Base-by-base conservation (phyloP, 2,329 filamentous ascomycete species). In the Biscogniauxia mediterranea region DNA sequence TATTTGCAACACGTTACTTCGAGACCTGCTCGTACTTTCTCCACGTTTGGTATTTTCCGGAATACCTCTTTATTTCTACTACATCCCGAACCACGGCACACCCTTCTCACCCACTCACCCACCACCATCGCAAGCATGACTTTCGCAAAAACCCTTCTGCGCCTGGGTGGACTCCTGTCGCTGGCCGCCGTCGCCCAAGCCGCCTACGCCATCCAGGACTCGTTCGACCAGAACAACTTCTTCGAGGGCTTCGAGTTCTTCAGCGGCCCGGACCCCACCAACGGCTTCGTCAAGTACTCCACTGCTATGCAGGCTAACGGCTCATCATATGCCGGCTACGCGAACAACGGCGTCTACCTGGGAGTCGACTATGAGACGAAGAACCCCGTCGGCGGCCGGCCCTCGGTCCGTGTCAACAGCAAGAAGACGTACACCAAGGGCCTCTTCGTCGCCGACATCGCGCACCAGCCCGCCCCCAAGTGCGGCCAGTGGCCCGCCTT, bases 401-500 rank as follows among this genome's bases (percentile, higher is more conserved):
- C 80, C 54, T 93, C 89, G 23, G 86, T 92, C 32, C 88, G 92
- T 19, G 76, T 96, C 15, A 79, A 83, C 38, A 90, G 89, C 69
- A 87, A 84, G 64, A 84, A 86, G 66, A 76, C 81, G 19, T 94
- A 89, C 77, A 87, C 81, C 50, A 81, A 85, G 64, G 90, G 89
- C 13, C 83, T 94, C 58, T 85, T 93, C 73, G 80, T 93, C 52
- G 80, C 89, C 58, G 91, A 94, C 71, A 84, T 93, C 61, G 81
- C 79, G 9, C 90, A 93, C 74, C 92, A 93, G 86, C 91, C 91
- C n/a, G 82, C 82, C 20, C 85, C 85, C 51, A 78, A 81, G 62
- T 93, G 90, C 70, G 90, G 90, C 38, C 83, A 86, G 15, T 94
- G 91, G 91, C 90, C 90, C 1, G 90, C 90, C 15, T 89, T 89